These are phyloP conservation scores for Pythium sukuiense DNA, from an alignment of 352 stramenopile species.

Conservation along the genomic window DNA sequence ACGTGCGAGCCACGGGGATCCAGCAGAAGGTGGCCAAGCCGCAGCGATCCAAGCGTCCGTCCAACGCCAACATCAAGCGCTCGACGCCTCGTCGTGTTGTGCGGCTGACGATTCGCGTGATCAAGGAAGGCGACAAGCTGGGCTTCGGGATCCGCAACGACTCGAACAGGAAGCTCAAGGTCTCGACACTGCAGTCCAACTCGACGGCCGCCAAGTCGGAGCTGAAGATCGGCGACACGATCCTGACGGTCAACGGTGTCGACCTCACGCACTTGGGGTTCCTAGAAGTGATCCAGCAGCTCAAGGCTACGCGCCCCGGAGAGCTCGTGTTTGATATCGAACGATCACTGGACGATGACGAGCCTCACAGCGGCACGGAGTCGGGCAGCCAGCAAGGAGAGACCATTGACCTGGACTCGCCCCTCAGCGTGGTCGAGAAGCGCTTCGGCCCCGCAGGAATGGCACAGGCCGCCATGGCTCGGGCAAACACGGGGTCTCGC, in stretches of 20 bases:
- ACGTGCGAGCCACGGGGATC: not conserved
- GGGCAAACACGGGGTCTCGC: not conserved
- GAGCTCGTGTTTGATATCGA: slow-evolving; percentile 65
- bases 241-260: slow-evolving; percentile 67
- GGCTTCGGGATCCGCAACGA: slow-evolving; percentile 76
- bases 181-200: slow-evolving; percentile 57
- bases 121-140: slow-evolving; percentile 55
- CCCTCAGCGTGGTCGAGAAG: slow-evolving; percentile 21
- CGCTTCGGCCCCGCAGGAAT: slow-evolving; percentile 20
- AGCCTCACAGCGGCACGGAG: slow-evolving; percentile 15
- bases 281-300: slow-evolving; percentile 48
- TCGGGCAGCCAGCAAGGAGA: slow-evolving; percentile 21
- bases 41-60: slow-evolving; percentile 1
- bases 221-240: slow-evolving; percentile 58
- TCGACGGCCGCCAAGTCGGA: slow-evolving; percentile 38
- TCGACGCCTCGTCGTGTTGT: slow-evolving; percentile 11
- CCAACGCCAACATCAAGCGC: slow-evolving; percentile 12
- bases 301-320: slow-evolving; percentile 53
- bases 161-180: slow-evolving; percentile 44
- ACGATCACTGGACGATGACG: slow-evolving; percentile 30
- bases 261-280: slow-evolving; percentile 54
- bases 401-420: slow-evolving; percentile 26
- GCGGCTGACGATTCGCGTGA: slow-evolving; percentile 43
- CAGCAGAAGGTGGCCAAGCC: not conserved
- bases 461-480: not conserved